Evolutionary conservation across 169 alveolate species (phyloP).

Genomic region (Plasmodium blacklocki): DNA sequence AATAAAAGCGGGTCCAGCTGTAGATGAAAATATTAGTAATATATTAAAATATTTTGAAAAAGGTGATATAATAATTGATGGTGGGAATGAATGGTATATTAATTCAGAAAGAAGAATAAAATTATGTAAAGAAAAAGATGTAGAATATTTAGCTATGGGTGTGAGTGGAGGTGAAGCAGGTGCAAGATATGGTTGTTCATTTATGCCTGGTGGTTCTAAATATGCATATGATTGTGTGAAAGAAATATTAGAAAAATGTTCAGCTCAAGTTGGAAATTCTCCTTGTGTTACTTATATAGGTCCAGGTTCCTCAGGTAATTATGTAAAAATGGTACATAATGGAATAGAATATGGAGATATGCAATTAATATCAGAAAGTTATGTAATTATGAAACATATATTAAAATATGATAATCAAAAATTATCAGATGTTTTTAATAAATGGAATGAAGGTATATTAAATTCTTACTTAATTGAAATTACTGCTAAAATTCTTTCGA

Average conservation of each 20-base stretch:
- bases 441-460: slow-evolving; percentile 80
- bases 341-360: slow-evolving; percentile 91
- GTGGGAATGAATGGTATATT: slow-evolving; percentile 90
- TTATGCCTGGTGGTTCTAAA: slow-evolving; percentile 88
- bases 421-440: slow-evolving; percentile 69
- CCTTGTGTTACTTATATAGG: slow-evolving; percentile 86
- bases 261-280: slow-evolving; percentile 77
- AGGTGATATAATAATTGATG: slow-evolving; percentile 88
- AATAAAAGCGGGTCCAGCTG: slow-evolving; percentile 86
- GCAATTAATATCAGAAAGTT: slow-evolving; percentile 87
- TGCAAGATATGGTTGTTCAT: slow-evolving; percentile 88
- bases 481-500: slow-evolving; percentile 81
- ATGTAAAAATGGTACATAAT: slow-evolving; percentile 91
- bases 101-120: slow-evolving; percentile 85
- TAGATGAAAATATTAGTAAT: slow-evolving; percentile 77
- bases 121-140: slow-evolving; percentile 16
- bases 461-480: slow-evolving; percentile 85
- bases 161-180: slow-evolving; percentile 92
- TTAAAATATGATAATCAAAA: slow-evolving; percentile 56
- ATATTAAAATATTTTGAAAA: slow-evolving; percentile 75
- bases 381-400: slow-evolving; percentile 60
- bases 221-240: slow-evolving; percentile 82
- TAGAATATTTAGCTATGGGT: slow-evolving; percentile 88
- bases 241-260: slow-evolving; percentile 78
- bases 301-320: slow-evolving; percentile 88